Evolutionary conservation across 1,139 yeast genomes (phyloP), one percentile per base, ranked within the genome.

Genomic region (Saccharomyces hybrid): DNA sequence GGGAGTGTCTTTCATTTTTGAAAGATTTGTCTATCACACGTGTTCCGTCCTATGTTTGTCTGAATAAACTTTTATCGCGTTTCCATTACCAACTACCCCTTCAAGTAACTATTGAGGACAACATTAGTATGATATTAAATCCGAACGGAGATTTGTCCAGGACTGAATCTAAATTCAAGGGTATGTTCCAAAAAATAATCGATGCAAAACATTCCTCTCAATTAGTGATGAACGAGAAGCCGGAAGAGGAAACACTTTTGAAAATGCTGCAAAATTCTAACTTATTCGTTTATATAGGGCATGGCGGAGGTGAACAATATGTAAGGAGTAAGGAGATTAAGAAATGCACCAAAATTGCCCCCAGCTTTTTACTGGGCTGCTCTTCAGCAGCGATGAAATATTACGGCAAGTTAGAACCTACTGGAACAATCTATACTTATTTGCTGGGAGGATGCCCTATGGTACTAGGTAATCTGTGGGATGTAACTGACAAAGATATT

Each of bases 401-500:
- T 14, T 78, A 80, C 56, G 91, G 95, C 2, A 68, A 77, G 9
- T 75, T 86, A 55, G 89, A 84, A 59, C 85, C 95, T 0, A 78
- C 79, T 64, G 97, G 98, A 0, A 86, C 90, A 5, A 79, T 88
- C 0, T 78, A 81, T 61, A 83, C 86, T 53, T 90, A 91, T 77
- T 68, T 91, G 38, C 73, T 79, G 4, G 93, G 93, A 32, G 96
- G 95, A 0, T 81, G 89, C 49, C 95, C 96, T 0, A 78, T 87
- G 83, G 78, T 89, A 1, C 73, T 93, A 47, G 97, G 89, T 0
- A 90, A 89, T 65, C 72, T 93, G 59, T 93, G 99, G 99, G 97
- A 90, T 70, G 98, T 93, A 4, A 93, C 98, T 0, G 99, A 93
- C 69, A 90, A 88, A 63, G 99, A 93, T 68, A 88, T 90, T 54